phyloP scores from a whole-genome alignment of 2,329 filamentous ascomycete species.

The Alternaria consortialis region DNA sequence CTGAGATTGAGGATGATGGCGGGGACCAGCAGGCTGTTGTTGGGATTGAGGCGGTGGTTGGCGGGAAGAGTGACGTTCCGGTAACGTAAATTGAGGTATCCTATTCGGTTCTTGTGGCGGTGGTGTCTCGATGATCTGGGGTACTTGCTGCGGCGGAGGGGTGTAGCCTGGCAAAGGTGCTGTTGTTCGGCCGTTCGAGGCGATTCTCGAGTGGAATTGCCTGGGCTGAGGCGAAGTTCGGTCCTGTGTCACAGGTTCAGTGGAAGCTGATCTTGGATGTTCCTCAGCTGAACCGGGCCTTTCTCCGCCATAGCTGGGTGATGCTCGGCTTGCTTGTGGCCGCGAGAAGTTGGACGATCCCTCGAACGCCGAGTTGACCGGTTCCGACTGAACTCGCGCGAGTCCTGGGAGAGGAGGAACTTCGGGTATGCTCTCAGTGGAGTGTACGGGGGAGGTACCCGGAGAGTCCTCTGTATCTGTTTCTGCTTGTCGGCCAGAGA shows the following conservation, averaged over 20 bases:
- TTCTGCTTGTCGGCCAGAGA: conserved; percentile 67
- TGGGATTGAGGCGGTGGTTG: conserved; percentile 41
- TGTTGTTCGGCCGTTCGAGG: conserved; percentile 66
- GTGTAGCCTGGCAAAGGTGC: conserved; percentile 59
- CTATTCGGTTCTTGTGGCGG: conserved; percentile 47
- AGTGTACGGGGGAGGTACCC: conserved; percentile 59
- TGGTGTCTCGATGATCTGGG: conserved; percentile 72
- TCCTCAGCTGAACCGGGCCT: conserved; percentile 39
- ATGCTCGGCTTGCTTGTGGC: conserved; percentile 53
- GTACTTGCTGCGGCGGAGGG: conserved; percentile 52
- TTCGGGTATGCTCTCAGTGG: conserved; percentile 46
- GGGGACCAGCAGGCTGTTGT: conserved; percentile 28
- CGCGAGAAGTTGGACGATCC: conserved; percentile 65
- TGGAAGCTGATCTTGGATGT: conserved; percentile 25
- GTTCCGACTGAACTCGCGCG: conserved; percentile 74
- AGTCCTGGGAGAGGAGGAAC: conserved; percentile 55
- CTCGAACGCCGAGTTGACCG: conserved; percentile 55
- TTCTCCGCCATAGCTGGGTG: conserved; percentile 28
- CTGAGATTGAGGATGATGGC: conserved; percentile 21
- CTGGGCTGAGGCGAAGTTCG: conserved; percentile 52
- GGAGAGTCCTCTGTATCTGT: conserved; percentile 65
- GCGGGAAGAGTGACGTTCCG: conserved; percentile 63
- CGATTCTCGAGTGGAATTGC: conserved; percentile 65
- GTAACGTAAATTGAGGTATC: conserved; percentile 50
- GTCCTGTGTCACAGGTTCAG: conserved; percentile 40